Evolutionary conservation across 2,329 filamentous ascomycete species (phyloP).

Genomic region (Didymosphaeria variabile): DNA sequence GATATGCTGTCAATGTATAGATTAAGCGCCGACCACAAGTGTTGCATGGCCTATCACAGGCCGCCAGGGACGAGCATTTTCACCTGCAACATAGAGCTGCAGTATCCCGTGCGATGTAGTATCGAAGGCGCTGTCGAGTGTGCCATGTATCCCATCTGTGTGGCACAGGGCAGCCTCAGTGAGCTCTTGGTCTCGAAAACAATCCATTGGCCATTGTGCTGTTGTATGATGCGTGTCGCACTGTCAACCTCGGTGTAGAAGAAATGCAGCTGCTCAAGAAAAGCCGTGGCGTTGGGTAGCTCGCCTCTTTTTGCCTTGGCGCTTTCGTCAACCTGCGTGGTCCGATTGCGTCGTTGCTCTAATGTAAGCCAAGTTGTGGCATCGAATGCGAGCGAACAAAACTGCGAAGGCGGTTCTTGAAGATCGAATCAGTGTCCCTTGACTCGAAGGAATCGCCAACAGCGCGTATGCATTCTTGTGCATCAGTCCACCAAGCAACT

Average conservation of each 20-base stretch:
- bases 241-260: background rate
- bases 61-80: background rate
- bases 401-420: slow-evolving; percentile 2
- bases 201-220: background rate
- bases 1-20: background rate
- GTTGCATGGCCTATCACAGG: slow-evolving; percentile 2
- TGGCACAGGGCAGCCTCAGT: slow-evolving; percentile 10
- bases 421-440: background rate
- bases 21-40: slow-evolving; percentile 6
- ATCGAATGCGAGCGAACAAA: background rate
- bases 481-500: slow-evolving; percentile 3
- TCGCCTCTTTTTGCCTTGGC: background rate
- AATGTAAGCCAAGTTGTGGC: slow-evolving; percentile 15
- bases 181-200: slow-evolving; percentile 1
- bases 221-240: background rate
- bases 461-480: slow-evolving; percentile 9
- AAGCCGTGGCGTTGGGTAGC: background rate
- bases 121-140: slow-evolving; percentile 6
- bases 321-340: no score
- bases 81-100: slow-evolving; percentile 9
- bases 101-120: slow-evolving; percentile 8
- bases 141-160: background rate
- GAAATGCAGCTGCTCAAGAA: background rate
- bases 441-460: background rate
- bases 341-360: slow-evolving; percentile 18